phyloP scores from a whole-genome alignment of 2,329 filamentous ascomycete species.

The Fusarium sarcochroum region DNA sequence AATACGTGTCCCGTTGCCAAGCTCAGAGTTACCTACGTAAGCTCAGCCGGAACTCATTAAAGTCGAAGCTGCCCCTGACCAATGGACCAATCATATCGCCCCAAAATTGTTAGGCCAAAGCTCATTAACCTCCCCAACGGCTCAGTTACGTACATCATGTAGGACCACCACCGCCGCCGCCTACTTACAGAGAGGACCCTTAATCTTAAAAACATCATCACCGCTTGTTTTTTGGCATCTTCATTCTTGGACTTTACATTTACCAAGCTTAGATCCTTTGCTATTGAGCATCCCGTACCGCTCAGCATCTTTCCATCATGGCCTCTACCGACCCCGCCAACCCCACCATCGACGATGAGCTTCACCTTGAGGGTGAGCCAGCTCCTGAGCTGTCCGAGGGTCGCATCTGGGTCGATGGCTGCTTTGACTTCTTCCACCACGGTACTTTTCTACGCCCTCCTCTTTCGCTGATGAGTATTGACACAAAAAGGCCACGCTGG shows the following conservation, averaged over 20 bases:
- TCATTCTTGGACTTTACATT: not conserved
- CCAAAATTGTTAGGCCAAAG: constrained; percentile 36
- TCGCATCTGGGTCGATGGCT: constrained; percentile 97
- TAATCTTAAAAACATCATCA: constrained; percentile 27
- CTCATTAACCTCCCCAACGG: constrained; percentile 27
- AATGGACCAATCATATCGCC: constrained; percentile 32
- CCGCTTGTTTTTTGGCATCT: not conserved
- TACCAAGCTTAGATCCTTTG: not conserved
- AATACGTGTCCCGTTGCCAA: too few relatives aligned
- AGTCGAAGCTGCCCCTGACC: constrained; percentile 1
- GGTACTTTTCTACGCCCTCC: constrained; percentile 63
- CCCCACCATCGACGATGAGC: constrained; percentile 42
- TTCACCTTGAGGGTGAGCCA: constrained; percentile 59
- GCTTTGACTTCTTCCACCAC: constrained; percentile 99
- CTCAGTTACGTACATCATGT: constrained; percentile 27
- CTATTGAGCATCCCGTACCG: not conserved
- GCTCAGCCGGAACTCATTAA: not conserved
- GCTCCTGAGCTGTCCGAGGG: constrained; percentile 72
- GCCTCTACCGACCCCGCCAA: constrained; percentile 43
- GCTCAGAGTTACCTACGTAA: not conserved
- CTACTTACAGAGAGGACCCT: constrained; percentile 4
- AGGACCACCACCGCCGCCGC: not conserved
- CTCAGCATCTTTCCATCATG: constrained; percentile 26
- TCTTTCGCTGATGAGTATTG: not conserved
- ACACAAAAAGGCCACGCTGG: constrained; percentile 84